Evolutionary conservation across 345 rosid species (phyloP), one percentile per base, ranked within the genome.

Genomic region (Nephelium lappaceum): DNA sequence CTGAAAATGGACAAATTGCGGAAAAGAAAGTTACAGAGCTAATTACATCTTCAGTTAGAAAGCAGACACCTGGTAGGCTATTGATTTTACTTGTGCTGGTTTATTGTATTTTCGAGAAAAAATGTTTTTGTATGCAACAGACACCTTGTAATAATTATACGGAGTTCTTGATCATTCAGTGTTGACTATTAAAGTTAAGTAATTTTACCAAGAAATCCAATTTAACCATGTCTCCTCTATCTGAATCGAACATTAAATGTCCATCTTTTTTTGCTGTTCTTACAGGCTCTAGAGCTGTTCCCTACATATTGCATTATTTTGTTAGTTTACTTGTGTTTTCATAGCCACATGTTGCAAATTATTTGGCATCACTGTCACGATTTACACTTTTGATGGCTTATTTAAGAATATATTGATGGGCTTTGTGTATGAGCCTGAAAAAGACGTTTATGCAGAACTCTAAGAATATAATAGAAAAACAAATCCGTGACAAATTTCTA

Each of bases 11-110:
- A 11, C 86, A 87, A 81, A 81, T 76, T 67, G 80, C 82, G 8
- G 86, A 83, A 65, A 89, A 86, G 86, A 89, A 85, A 84, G 89
- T 74, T 15, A 47, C 85, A 0, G 94, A 88, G 79, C 73, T 92
- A 67, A 91, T 92, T 77, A 84, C 94, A 24, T 92, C 97, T 73
- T 92, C 97, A 1, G 83, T 81, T 16, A 88, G 94, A 78, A 90
- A 89, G 86, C 91, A 84, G 79, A 88, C 65, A 79, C 67, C 67
- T 67, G 84, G 91, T 89, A 79, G 73, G 69, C 61, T 81, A 27
- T 63, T 66, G 53, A 62, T 36, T 72, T 53, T 64, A 47, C 31
- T 27, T 18, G 23, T 36, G 16, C 36, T 77, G 27, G 5, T 67
- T 65, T 71, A 67, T 51, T 72, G 1, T 73, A 11, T 23, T 49